Percentiles rank a stretch among this genome's conserved stretches.
These are phyloP conservation scores for Bipolaris cookei DNA, from an alignment of 2,329 filamentous ascomycete genomes.

Conservation along the genomic window DNA sequence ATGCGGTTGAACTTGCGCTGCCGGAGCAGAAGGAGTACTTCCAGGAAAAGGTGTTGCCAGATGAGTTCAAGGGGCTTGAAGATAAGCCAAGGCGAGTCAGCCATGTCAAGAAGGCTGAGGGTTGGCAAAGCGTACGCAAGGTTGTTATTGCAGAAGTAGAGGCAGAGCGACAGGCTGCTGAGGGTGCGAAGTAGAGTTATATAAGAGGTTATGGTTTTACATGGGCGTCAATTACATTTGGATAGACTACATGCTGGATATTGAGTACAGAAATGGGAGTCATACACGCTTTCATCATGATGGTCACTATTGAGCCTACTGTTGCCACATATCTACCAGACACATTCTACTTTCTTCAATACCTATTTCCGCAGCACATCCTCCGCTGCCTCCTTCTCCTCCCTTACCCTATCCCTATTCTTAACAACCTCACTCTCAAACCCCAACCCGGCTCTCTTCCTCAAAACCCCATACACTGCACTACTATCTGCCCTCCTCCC, in stretches of 20 bases:
- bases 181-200: conserved; percentile 22
- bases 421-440: conserved; percentile 53
- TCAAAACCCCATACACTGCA: conserved; percentile 58
- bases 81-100: conserved; percentile 76
- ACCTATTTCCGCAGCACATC: neutral
- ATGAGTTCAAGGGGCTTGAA: conserved; percentile 81
- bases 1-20: conserved; percentile 81
- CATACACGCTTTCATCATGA: no score
- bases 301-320: no score
- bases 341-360: no score
- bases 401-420: conserved; percentile 19
- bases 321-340: no score
- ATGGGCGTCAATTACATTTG: neutral
- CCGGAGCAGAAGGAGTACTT: conserved; percentile 73
- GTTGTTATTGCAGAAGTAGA: conserved; percentile 78
- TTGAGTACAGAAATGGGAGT: neutral
- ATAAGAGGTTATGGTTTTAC: neutral
- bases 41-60: conserved; percentile 78
- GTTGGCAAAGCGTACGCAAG: conserved; percentile 76
- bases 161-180: conserved; percentile 45
- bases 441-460: conserved; percentile 52
- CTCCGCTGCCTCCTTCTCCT: neutral
- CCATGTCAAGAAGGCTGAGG: conserved; percentile 66
- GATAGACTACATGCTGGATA: conserved; percentile 6
- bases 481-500: conserved; percentile 56